A percentile compares a stretch with the other conserved stretches of the same genome.
phyloP scores from a whole-genome alignment of 2,329 filamentous ascomycete species.

The Penicillium sp. region DNA sequence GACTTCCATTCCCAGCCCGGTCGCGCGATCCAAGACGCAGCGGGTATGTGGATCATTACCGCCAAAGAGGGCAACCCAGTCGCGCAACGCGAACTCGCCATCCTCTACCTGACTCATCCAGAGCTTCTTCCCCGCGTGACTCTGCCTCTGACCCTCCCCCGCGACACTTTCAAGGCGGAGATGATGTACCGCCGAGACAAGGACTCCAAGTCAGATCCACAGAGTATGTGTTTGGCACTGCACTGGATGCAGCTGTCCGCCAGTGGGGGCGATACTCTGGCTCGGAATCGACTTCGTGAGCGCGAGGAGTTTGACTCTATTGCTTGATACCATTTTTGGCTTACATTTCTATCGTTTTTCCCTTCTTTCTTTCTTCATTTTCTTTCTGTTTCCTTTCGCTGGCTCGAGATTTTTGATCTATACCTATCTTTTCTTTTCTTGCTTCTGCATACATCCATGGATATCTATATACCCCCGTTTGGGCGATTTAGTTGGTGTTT shows the following conservation, averaged over 20 bases:
- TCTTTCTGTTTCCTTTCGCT: conserved; percentile 2
- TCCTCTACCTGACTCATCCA: conserved; percentile 90
- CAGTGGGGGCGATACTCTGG: conserved; percentile 81
- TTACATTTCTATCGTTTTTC: conserved; percentile 15
- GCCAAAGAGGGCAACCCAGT: conserved; percentile 88
- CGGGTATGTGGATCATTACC: conserved; percentile 86
- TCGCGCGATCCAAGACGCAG: conserved; percentile 67
- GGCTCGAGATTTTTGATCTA: conserved; percentile 4
- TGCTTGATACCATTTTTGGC: conserved; percentile 40
- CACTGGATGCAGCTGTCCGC: conserved; percentile 97
- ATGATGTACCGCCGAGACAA: conserved; percentile 69
- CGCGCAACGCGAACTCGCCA: conserved; percentile 88
- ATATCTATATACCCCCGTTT: conserved; percentile 24
- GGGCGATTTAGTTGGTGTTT: conserved; percentile 29
- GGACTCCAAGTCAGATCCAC: conserved; percentile 74
- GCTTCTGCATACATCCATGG: conserved; percentile 18
- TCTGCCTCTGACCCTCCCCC: conserved; percentile 77
- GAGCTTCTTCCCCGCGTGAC: conserved; percentile 79
- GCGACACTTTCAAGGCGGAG: conserved; percentile 87
- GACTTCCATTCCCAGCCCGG: conserved; percentile 33
- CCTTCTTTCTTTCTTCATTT: not conserved
- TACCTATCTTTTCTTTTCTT: conserved; percentile 16
- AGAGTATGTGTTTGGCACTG: conserved; percentile 88
- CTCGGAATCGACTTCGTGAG: conserved; percentile 78
- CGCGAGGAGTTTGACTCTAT: conserved; percentile 63